phyloP scores from a whole-genome alignment of 768 basidiomycete genomes.

The Tephrocybe sp. region DNA sequence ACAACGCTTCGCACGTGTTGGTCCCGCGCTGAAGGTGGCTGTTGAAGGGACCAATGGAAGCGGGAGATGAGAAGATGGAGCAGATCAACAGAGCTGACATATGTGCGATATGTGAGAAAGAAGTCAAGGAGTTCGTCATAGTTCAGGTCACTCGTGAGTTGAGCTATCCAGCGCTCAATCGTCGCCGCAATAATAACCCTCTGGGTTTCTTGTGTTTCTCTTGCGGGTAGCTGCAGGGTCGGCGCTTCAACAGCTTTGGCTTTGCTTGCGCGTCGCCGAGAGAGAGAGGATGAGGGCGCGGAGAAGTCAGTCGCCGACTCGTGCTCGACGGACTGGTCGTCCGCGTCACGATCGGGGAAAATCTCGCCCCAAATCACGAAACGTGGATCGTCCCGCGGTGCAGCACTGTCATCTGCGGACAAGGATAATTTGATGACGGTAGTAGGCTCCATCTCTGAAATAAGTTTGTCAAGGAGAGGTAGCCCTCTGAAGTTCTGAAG shows the following conservation, averaged over 20 bases:
- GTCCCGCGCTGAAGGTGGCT: conserved; percentile 49
- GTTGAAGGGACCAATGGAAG: conserved; percentile 84
- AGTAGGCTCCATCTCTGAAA: conserved; percentile 51
- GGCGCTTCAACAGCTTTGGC: conserved; percentile 29
- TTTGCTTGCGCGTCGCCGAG: conserved; percentile 32
- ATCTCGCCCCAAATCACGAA: conserved; percentile 89
- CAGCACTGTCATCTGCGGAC: conserved; percentile 60
- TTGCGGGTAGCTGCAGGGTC: conserved; percentile 16
- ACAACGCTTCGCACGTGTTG: conserved; percentile 75
- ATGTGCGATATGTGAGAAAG: conserved; percentile 89
- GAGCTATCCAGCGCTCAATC: conserved; percentile 91
- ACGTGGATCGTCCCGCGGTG: conserved; percentile 83
- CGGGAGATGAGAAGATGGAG: conserved; percentile 80
- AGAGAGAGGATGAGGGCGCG: conserved; percentile 28
- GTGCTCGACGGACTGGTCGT: conserved; percentile 30
- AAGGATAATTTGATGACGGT: conserved; percentile 74
- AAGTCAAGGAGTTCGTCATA: conserved; percentile 88
- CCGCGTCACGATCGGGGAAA: conserved; percentile 27
- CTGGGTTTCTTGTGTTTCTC: conserved; percentile 31
- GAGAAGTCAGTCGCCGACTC: conserved; percentile 33
- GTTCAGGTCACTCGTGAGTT: conserved; percentile 82
- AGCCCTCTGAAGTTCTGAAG: conserved; percentile 78
- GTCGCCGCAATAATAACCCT: conserved; percentile 82
- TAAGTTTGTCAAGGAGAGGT: conserved; percentile 67
- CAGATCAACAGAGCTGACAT: conserved; percentile 75